Conservation (phyloP, 2,329 filamentous ascomycete genomes). For the Fusarium mangiferae region DNA sequence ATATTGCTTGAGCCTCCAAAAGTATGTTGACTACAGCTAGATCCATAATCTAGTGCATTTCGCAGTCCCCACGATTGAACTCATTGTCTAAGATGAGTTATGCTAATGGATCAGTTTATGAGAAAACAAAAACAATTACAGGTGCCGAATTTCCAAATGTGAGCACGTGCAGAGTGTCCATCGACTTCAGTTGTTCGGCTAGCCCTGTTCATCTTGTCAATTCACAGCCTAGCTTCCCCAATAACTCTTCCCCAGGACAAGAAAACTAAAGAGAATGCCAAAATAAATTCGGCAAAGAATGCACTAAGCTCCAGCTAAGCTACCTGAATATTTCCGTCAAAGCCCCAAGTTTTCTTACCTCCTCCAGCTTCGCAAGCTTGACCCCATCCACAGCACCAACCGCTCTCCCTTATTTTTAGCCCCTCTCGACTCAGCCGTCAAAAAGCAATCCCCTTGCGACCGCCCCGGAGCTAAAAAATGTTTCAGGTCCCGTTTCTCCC, state of each 20-base stretch:
- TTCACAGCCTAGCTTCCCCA: not conserved
- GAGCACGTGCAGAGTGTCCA: not conserved
- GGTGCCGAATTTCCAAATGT: not conserved
- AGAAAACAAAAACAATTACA: too few relatives aligned
- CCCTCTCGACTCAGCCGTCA: not conserved
- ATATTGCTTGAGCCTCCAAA: not conserved
- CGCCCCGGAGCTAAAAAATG: not conserved
- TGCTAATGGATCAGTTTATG: rapidly evolving
- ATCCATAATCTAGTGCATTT: rapidly evolving
- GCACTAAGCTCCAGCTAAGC: rapidly evolving
- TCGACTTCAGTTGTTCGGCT: not conserved
- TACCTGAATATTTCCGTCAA: rapidly evolving
- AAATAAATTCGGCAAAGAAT: not conserved
- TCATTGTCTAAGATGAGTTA: rapidly evolving
- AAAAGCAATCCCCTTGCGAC: not conserved
- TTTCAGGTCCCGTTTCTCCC: not conserved
- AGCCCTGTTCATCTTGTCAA: not conserved
- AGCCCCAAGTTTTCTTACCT: rapidly evolving
- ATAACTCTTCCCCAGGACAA: rapidly evolving
- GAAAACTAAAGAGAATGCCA: rapidly evolving
- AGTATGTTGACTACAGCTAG: rapidly evolving
- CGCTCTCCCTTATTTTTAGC: not conserved
- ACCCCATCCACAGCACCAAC: not conserved
- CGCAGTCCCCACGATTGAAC: rapidly evolving
- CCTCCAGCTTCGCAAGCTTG: not conserved